Conservation (phyloP, 75 land plant genomes). For the Pinus taeda region DNA sequence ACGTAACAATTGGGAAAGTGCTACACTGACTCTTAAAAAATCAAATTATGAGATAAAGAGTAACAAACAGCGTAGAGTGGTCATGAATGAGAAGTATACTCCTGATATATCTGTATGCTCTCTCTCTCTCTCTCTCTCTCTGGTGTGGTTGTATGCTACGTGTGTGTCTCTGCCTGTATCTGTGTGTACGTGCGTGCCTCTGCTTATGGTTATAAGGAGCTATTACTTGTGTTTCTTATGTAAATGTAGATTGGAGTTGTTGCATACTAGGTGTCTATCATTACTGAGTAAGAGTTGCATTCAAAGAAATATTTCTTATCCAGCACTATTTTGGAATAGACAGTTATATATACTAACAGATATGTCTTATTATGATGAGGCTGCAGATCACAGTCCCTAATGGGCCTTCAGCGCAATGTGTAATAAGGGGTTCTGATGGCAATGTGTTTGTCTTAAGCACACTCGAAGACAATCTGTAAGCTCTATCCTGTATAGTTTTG, state of each 20-base stretch:
- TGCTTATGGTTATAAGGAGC: neutral
- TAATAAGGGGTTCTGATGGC: slow-evolving; percentile 15
- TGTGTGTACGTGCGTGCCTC: neutral
- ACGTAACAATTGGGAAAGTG: slow-evolving; percentile 19
- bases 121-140: neutral
- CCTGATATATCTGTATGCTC: slow-evolving; percentile 17
- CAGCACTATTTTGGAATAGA: slow-evolving; percentile 4
- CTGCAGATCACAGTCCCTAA: slow-evolving; percentile 26
- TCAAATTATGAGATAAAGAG: slow-evolving; percentile 20
- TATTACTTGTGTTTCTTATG: neutral
- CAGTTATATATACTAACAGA: neutral
- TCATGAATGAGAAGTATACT: slow-evolving; percentile 21
- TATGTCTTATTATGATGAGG: neutral
- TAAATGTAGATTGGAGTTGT: neutral
- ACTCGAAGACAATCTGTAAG: slow-evolving; percentile 2
- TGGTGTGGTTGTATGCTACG: neutral
- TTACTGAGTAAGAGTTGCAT: neutral
- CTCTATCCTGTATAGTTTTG: neutral
- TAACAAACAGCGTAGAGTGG: slow-evolving; percentile 20
- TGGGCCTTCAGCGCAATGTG: slow-evolving; percentile 20
- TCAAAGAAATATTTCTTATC: neutral
- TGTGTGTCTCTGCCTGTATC: no score
- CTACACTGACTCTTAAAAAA: slow-evolving; percentile 17
- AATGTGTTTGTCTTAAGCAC: neutral
- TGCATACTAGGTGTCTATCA: neutral